Base-by-base conservation (phyloP, 306 rosid species). In the Luffa acutangula region DNA sequence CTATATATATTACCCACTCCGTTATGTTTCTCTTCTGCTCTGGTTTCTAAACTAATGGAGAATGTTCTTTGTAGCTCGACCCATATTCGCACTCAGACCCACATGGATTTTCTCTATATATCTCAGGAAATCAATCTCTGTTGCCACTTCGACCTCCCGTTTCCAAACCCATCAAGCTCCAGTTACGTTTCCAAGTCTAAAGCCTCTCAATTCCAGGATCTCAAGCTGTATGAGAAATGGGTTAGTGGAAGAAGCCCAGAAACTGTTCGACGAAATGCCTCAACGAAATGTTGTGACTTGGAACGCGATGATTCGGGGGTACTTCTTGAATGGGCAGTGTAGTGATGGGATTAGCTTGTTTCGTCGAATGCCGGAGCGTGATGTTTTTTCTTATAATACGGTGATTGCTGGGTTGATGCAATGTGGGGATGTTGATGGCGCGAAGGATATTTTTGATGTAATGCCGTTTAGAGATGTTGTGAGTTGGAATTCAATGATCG, bases 401-500 rank as follows among this genome's bases (percentile, higher is more conserved):
- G 78, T 78, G 78, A 85, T 87, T 80, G 31, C 85, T 5, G 92
- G 92, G 84, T 79, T 89, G 87, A 85, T 89, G 92, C 88, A 78
- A 56, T 78, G 81, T 63, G 86, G 87, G 80, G 77, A 89, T 43
- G 85, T 89, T 41, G 82, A 81, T 45, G 86, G 84, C 45, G 92
- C 90, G 1, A 80, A 53, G 80, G 59, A 67, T 4, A 59, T 86
- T 5, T 86, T 86, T 46, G 43, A 67, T 20, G 85, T 57, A 84
- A 86, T 87, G 92, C 82, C 48, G 18, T 80, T 6, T 21, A 70
- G 81, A 76, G 90, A 86, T 76, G 79, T 86, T 69, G 86, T 85
- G 60, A 75, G 82, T 67, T 85, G 92, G 90, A 89, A 89, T 71
- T 86, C 92, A 3, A 85, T 89, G 90, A 83, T 86, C 79, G 74